Evolutionary conservation across 1,284 basidiomycete species (phyloP), one percentile per base, ranked within the genome.

Genomic region (Gomphus sp.): DNA sequence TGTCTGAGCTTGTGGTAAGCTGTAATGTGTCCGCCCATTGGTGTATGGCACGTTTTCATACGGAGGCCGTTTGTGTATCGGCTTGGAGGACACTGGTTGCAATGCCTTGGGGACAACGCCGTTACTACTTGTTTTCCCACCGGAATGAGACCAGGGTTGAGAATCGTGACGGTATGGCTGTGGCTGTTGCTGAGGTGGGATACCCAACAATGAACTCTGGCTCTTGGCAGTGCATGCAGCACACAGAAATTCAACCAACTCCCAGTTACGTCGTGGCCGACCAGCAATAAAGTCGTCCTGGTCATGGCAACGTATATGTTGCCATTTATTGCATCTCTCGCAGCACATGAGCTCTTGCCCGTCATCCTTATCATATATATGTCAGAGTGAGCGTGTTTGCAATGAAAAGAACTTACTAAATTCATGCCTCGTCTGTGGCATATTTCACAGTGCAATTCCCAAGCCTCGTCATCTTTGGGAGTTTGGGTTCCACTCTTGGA

Each of bases 361-460:
- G 63, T 89, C 89, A 63, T 92, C 88, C 87, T n/a, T 92, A 59
- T 39, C 22, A 33, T 57, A 58, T 39, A 45, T 25, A 18, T 56
- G 58, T 66, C 4, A 41, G 31, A 36, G 63, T 60, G 53, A 48
- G 53, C 16, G 34, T 56, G 37, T 49, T 39, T 63, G 41, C 49
- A 56, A 37, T 37, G n/a, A 25, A 52, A 52, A 45, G 50, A 57
- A 66, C 80, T 61, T 62, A 89, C 89, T 63, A 83, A 68, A 67
- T 92, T 93, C 58, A 82, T 72, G 9, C 89, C 89, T 37, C 74
- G 76, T 57, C 78, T 77, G 55, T 78, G 78, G 68, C 91, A 94
- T 22, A 94, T 76, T 66, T 94, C 91, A 69, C 91, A 94, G 66
- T 88, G 84, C 49, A 94, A 74, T 59, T 88, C 82, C 92, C 92